phyloP scores from a whole-genome alignment of 192 early-diverging fungal species.

The Coemansia sp. region DNA sequence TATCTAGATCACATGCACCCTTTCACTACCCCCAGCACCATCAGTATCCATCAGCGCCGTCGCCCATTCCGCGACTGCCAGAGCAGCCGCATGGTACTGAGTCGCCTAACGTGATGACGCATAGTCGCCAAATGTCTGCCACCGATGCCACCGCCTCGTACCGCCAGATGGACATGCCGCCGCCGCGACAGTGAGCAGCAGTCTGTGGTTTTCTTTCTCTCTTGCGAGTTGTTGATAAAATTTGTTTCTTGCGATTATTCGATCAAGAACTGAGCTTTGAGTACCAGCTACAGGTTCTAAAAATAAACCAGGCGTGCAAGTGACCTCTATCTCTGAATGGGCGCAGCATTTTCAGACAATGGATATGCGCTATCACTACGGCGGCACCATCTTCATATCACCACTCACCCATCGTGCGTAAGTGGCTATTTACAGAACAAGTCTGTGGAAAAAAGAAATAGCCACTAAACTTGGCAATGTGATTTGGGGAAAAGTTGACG shows the following conservation, averaged over 20 bases:
- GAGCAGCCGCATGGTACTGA: background rate
- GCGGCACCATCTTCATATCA: background rate
- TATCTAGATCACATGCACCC: background rate
- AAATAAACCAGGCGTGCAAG: no score
- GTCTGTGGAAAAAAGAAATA: background rate
- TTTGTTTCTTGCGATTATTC: background rate
- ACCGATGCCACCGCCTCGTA: background rate
- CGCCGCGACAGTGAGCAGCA: constrained; percentile 3
- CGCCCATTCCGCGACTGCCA: background rate
- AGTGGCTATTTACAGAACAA: background rate
- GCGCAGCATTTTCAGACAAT: background rate
- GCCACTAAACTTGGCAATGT: background rate
- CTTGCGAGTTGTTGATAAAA: constrained; percentile 3
- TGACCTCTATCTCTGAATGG: no score
- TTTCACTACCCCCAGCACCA: background rate
- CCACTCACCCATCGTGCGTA: background rate
- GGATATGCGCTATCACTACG: background rate
- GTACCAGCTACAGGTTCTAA: no score
- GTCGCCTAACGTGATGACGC: background rate
- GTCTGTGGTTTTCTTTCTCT: background rate
- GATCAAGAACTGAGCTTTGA: no score
- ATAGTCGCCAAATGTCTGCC: background rate
- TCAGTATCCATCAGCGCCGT: background rate
- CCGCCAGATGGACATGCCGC: constrained; percentile 6
- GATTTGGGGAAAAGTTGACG: background rate